Evolutionary conservation across 768 basidiomycete species (phyloP), one percentile per base, ranked within the genome.

Genomic region (Termitomyces sp.): DNA sequence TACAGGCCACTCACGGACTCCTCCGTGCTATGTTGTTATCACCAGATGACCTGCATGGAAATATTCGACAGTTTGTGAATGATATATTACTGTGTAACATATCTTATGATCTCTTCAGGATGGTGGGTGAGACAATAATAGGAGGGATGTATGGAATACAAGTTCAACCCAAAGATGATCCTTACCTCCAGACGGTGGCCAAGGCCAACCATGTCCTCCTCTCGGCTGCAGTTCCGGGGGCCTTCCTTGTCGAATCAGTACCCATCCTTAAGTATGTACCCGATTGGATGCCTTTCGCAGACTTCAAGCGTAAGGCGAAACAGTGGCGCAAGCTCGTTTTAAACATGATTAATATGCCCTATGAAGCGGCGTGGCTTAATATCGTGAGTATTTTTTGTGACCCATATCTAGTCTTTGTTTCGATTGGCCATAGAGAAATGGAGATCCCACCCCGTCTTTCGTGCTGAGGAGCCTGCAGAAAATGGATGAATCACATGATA

Each of bases 71-170:
- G 63, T 20, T 5, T 15, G 61, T 42, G 22, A 9, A 15, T 15
- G 27, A 20, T 18, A 4, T 13, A 18, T 9, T n/a, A 11, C 16
- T 39, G 5, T 15, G 6, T 18, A 13, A 20, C 1, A 5, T 16
- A 4, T 41, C 33, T 36, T 46, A n/a, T 37, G 9, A 49, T 36
- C 3, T 24, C 12, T 18, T 42, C 22, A 64, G 63, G 3, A 55
- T 66, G 55, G 57, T 65, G 2, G 65, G 72, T 8, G 70, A 67
- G 20, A 65, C 71, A 2, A 71, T 72, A 6, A 61, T 76, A 1
- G 60, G 63, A 16, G 63, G 75, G 27, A 69, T 66, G 5, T 77
- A 77, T 55, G 75, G 76, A 6, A 61, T 75, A 48, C 61, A 71
- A 18, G 58, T 72, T 8, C 61, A 63, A 27, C 62, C 67, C 7